Percentiles rank a stretch among this genome's conserved stretches.
These are phyloP conservation scores for Brassica balearica DNA, from an alignment of 441 rosid genomes.

Conservation along the genomic window DNA sequence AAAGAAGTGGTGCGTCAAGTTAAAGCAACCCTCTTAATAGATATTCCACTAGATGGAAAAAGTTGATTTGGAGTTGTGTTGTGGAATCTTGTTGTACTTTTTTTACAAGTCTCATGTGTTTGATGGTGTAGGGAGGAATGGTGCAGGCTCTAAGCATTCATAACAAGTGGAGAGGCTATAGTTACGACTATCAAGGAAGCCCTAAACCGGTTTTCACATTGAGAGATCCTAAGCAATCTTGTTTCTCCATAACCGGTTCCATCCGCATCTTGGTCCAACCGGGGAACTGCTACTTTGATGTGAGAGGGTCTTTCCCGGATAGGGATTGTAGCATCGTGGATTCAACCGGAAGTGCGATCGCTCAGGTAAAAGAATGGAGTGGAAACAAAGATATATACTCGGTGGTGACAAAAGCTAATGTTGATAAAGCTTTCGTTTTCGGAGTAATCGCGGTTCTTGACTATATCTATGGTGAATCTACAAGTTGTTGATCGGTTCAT, in stretches of 20 bases:
- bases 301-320: constrained; percentile 74
- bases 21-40: neutral
- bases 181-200: constrained; percentile 62
- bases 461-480: constrained; percentile 79
- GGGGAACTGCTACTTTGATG: constrained; percentile 46
- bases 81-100: constrained; percentile 6
- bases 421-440: constrained; percentile 78
- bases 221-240: constrained; percentile 60
- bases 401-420: constrained; percentile 58
- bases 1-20: constrained; percentile 7
- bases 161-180: constrained; percentile 23
- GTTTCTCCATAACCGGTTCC: constrained; percentile 44
- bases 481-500: constrained; percentile 50
- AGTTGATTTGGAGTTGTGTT: constrained; percentile 1
- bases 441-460: constrained; percentile 81
- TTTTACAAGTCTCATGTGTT: neutral
- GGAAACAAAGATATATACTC: constrained; percentile 68
- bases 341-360: constrained; percentile 54
- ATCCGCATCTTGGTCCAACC: constrained; percentile 35
- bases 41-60: neutral
- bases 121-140: constrained; percentile 18
- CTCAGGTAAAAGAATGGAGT: constrained; percentile 62
- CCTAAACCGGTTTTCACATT: constrained; percentile 69
- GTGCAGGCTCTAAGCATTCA: constrained; percentile 12
- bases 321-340: constrained; percentile 66